These are phyloP conservation scores for Mortierella sp. DNA, from an alignment of 371 early-diverging fungal genomes.

Conservation along the genomic window DNA sequence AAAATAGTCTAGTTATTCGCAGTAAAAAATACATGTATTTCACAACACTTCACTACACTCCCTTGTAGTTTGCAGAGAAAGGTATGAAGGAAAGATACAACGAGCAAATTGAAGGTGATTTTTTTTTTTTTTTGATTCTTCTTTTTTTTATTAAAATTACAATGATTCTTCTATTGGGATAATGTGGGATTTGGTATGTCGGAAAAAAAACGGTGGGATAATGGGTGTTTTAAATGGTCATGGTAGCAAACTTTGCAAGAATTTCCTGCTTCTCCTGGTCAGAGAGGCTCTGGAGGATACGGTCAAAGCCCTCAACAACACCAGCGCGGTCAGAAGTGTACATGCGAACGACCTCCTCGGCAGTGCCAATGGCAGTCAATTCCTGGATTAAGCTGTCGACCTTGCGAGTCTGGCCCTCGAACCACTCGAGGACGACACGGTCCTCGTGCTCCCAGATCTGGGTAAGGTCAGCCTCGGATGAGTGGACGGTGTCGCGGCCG, in stretches of 20 bases:
- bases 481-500: slow-evolving; percentile 53
- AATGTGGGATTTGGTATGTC: not conserved
- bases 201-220: not conserved
- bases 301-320: slow-evolving; percentile 57
- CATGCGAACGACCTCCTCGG: slow-evolving; percentile 43
- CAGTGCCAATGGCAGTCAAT: slow-evolving; percentile 60
- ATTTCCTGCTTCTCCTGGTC: slow-evolving; percentile 55
- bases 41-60: not conserved
- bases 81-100: not conserved
- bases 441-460: slow-evolving; percentile 71
- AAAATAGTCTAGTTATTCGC: not conserved
- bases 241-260: slow-evolving; percentile 47
- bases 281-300: slow-evolving; percentile 50
- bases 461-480: slow-evolving; percentile 49
- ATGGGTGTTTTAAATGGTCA: slow-evolving; percentile 20
- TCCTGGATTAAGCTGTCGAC: slow-evolving; percentile 65
- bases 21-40: not conserved
- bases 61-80: too few species aligned
- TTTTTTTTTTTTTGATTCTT: slow-evolving; percentile 4
- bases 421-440: slow-evolving; percentile 72
- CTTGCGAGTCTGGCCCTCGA: slow-evolving; percentile 66
- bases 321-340: slow-evolving; percentile 53
- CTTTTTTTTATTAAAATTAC: slow-evolving; percentile 10
- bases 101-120: not conserved
- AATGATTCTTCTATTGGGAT: slow-evolving; percentile 13